phyloP scores from a whole-genome alignment of 2,329 filamentous ascomycete genomes.

The Phialemoniopsis sp. region DNA sequence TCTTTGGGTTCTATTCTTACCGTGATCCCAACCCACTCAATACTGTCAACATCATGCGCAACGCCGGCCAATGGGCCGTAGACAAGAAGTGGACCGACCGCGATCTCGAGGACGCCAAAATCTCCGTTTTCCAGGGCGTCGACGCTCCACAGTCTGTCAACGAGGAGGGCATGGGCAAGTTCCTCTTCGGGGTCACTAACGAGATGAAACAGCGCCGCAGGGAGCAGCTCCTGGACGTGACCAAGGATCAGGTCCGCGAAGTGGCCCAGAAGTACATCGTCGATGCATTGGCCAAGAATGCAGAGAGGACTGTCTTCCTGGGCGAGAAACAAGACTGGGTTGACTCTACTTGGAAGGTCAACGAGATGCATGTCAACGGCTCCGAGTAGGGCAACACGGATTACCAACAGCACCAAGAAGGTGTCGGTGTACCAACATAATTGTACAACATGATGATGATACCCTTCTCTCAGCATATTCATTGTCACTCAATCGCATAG shows the following conservation, averaged over 20 bases:
- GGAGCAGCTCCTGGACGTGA: slow-evolving; percentile 83
- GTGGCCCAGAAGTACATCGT: slow-evolving; percentile 82
- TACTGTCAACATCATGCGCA: slow-evolving; percentile 78
- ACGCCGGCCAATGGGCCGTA: slow-evolving; percentile 77
- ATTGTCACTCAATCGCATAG: neutral
- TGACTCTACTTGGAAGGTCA: slow-evolving; percentile 67
- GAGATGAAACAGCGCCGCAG: slow-evolving; percentile 85
- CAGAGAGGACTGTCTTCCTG: slow-evolving; percentile 68
- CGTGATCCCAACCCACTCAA: slow-evolving; percentile 93
- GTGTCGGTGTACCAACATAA: slow-evolving; percentile 3
- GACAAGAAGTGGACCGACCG: slow-evolving; percentile 77
- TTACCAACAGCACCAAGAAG: neutral
- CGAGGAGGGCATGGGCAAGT: slow-evolving; percentile 80
- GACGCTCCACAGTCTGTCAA: slow-evolving; percentile 87
- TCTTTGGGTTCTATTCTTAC: slow-evolving; percentile 96
- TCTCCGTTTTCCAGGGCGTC: slow-evolving; percentile 86
- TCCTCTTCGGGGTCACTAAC: slow-evolving; percentile 79
- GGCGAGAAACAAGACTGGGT: slow-evolving; percentile 82
- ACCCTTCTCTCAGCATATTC: slow-evolving; percentile 24
- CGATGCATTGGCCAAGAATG: slow-evolving; percentile 53
- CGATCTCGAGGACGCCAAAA: slow-evolving; percentile 93
- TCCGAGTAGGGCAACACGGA: slow-evolving; percentile 18
- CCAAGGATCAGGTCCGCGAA: slow-evolving; percentile 70
- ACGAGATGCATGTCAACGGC: slow-evolving; percentile 66
- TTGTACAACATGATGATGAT: slow-evolving; percentile 20